Percentiles rank a stretch among this genome's conserved stretches.
phyloP scores from a whole-genome alignment of 208 protist genomes.

The Novymonas esmeraldas region DNA sequence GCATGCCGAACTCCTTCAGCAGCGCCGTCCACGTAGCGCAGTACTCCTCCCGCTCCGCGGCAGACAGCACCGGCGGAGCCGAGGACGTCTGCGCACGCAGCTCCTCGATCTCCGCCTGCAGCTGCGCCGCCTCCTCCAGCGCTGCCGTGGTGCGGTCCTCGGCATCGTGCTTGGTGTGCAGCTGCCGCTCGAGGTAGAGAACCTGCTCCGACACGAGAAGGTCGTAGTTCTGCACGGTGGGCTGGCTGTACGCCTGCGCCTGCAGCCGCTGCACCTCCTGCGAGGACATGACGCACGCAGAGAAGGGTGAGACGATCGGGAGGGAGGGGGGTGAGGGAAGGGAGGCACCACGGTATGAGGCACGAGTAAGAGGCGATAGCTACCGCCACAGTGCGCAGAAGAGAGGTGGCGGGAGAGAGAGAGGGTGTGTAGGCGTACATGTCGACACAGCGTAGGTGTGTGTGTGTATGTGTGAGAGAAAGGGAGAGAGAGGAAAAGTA shows the following conservation, averaged over 20 bases:
- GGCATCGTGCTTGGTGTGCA: slow-evolving; percentile 2
- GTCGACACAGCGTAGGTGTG: no score
- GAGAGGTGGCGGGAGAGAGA: no score
- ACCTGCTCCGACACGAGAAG: slow-evolving; percentile 40
- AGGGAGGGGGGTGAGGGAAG: no score
- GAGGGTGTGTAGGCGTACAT: no score
- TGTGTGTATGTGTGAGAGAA: no score
- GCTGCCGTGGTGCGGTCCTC: slow-evolving; percentile 16
- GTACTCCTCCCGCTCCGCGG: slow-evolving; percentile 29
- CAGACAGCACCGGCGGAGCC: background rate
- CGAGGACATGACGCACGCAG: slow-evolving; percentile 35
- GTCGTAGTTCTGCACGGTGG: slow-evolving; percentile 25
- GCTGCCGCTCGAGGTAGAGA: slow-evolving; percentile 26
- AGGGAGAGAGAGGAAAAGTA: no score
- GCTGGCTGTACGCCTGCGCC: slow-evolving; percentile 17
- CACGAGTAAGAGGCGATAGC: no score
- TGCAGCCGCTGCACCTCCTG: slow-evolving; percentile 26
- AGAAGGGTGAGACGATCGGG: background rate
- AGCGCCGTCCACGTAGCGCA: slow-evolving; percentile 32
- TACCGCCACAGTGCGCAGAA: no score
- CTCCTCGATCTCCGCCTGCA: slow-evolving; percentile 16
- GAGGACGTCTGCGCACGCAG: slow-evolving; percentile 27
- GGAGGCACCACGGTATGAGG: no score
- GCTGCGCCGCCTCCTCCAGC: slow-evolving; percentile 1
- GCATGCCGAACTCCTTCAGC: slow-evolving; percentile 54